Conservation (phyloP, 495 filamentous ascomycete genomes). For the Thermochaetoides thermophila region DNA sequence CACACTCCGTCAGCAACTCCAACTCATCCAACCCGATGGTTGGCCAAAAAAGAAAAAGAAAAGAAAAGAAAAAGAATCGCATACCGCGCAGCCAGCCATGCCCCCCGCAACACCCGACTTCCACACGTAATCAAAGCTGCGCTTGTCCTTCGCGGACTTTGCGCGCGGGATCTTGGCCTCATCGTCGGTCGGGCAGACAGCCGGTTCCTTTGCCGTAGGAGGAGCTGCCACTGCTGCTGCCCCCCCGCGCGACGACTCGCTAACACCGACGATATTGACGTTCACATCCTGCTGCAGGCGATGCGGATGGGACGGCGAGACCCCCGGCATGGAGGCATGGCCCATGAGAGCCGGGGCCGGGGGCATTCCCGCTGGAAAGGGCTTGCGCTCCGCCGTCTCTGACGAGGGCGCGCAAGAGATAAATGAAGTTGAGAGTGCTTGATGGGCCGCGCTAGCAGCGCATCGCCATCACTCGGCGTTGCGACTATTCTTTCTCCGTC, state of each 20-base stretch:
- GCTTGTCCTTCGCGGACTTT: conserved; percentile 38
- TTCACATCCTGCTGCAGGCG: conserved; percentile 18
- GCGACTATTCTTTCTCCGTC: too few relatives aligned
- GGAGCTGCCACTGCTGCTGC: too few relatives aligned
- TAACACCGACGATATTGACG: conserved; percentile 9
- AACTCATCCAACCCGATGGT: too few relatives aligned
- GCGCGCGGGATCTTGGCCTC: conserved; percentile 19
- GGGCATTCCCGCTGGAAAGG: conserved; percentile 29
- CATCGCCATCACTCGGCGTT: conserved; percentile 4
- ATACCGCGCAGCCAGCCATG: conserved; percentile 72
- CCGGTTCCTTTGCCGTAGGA: conserved; percentile 9
- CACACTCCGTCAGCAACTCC: conserved; percentile 1
- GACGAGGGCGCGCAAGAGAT: conserved; percentile 1
- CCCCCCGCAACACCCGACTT: conserved; percentile 76
- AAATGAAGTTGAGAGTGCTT: not conserved
- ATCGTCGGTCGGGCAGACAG: conserved; percentile 24
- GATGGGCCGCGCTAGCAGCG: conserved; percentile 5
- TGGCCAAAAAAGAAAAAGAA: too few relatives aligned
- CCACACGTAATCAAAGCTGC: conserved; percentile 67
- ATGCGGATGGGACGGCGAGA: conserved; percentile 23
- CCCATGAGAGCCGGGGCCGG: conserved; percentile 30
- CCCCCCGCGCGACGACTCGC: too few relatives aligned
- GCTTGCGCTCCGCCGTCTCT: conserved; percentile 8
- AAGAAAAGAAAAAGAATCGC: conserved; percentile 11
- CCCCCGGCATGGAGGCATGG: conserved; percentile 33